Evolutionary conservation across 805 yeast species (phyloP).

Genomic region (Starmerella bombicola): DNA sequence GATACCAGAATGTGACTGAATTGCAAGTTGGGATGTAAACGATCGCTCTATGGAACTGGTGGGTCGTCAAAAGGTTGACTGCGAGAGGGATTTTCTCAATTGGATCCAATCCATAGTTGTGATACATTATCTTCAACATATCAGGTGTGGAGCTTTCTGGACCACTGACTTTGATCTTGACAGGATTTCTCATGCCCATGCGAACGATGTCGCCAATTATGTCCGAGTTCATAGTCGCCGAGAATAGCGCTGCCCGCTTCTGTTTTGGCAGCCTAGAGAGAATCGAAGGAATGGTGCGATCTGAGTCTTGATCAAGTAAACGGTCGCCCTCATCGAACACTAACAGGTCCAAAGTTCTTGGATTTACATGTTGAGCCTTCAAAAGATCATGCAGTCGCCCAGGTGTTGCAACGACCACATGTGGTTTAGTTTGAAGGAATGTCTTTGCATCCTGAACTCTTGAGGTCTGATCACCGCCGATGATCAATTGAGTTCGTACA

Average conservation of each 20-base stretch:
- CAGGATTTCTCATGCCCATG: conserved; percentile 89
- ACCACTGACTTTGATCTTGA: conserved; percentile 59
- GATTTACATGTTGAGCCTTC: conserved; percentile 41
- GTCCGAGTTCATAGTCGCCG: conserved; percentile 71
- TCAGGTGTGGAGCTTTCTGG: conserved; percentile 36
- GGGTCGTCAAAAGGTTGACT: conserved; percentile 40
- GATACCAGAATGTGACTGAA: conserved; percentile 57
- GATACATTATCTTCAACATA: conserved; percentile 41
- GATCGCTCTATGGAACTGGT: conserved; percentile 62
- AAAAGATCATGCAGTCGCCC: conserved; percentile 75
- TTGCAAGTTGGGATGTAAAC: conserved; percentile 89
- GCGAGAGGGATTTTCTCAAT: conserved; percentile 48
- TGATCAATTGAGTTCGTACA: conserved; percentile 28
- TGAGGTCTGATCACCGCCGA: conserved; percentile 32
- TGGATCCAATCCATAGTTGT: conserved; percentile 45
- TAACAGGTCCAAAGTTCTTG: conserved; percentile 54
- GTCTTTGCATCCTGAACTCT: conserved; percentile 53
- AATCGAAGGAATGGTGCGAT: conserved; percentile 53
- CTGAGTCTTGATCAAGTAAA: conserved; percentile 65
- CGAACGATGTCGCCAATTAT: conserved; percentile 69
- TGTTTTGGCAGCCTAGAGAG: conserved; percentile 70
- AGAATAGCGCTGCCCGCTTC: conserved; percentile 83
- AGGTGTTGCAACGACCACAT: conserved; percentile 80
- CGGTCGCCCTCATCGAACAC: conserved; percentile 91
- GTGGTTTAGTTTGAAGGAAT: conserved; percentile 48